These are phyloP conservation scores for Zoysia matrella DNA, from an alignment of 202 grass and related monocot species.

Conservation along the genomic window DNA sequence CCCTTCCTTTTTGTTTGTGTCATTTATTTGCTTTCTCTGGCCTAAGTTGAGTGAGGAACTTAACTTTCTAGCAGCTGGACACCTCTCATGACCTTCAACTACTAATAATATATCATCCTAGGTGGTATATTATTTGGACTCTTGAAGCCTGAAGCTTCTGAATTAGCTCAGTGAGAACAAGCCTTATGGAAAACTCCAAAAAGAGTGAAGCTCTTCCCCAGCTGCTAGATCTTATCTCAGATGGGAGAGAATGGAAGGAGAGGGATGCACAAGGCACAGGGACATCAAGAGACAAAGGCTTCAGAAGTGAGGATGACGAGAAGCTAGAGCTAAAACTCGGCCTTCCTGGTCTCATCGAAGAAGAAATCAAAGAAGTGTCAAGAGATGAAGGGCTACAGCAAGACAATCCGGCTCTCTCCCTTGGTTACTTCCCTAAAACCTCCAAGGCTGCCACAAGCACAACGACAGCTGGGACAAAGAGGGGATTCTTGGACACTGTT, in stretches of 20 bases:
- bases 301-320: slow-evolving; percentile 60
- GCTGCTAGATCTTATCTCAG: slow-evolving; percentile 83
- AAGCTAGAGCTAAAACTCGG: slow-evolving; percentile 89
- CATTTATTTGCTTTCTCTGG: slow-evolving; percentile 34
- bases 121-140: slow-evolving; percentile 22
- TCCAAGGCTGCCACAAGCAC: slow-evolving; percentile 31
- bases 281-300: slow-evolving; percentile 36
- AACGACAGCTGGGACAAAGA: slow-evolving; percentile 61
- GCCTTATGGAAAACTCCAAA: slow-evolving; percentile 64
- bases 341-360: slow-evolving; percentile 62
- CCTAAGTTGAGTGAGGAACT: slow-evolving; percentile 57
- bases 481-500: slow-evolving; percentile 60
- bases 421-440: slow-evolving; percentile 52
- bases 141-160: slow-evolving; percentile 7
- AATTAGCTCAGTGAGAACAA: slow-evolving; percentile 33
- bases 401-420: slow-evolving; percentile 59
- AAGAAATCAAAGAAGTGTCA: slow-evolving; percentile 19
- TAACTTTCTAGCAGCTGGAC: slow-evolving; percentile 28
- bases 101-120: slow-evolving; percentile 33
- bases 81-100: slow-evolving; percentile 38
- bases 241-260: slow-evolving; percentile 60
- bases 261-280: slow-evolving; percentile 35
- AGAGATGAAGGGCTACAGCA: slow-evolving; percentile 41
- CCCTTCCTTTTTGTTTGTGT: neutral
- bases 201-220: slow-evolving; percentile 49